Base-by-base conservation (phyloP, 768 basidiomycete genomes). In the Amanita inopinata region DNA sequence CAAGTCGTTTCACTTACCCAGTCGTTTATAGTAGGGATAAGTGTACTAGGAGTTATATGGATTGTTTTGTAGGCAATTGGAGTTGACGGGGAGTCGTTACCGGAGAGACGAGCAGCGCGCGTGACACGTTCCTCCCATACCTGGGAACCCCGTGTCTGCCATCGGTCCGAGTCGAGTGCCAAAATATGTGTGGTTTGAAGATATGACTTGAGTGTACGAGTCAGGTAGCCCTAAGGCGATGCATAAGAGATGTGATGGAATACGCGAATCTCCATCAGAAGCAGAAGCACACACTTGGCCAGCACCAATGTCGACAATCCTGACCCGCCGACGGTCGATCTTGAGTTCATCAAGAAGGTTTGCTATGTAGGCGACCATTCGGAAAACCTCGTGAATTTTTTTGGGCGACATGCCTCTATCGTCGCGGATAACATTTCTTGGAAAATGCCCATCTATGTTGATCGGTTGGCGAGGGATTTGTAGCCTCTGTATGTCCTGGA, bases 281-380 rank as follows among this genome's bases (percentile, higher is more conserved):
- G 14, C 45, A 36, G 30, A 17, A 46, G 47, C 20, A 49, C 59
- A 52, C 43, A 78, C 79, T 56, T 83, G 82, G 11, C 84, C 84
- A 5, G 84, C 78, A 14, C 84, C 84, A 32, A 85, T 66, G 47
- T 87, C 84, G 24, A 86, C 82, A 20, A 74, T 72, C 47, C 75
- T 71, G 18, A 44, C 27, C 18, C 43, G 24, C 19, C 30, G 35
- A 23, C 23, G 34, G 7, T 44, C 43, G 9, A 53, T 15, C 8
- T 38, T 25, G 7, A 61, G 45, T 2, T 36, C 39, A 46, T 45
- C 49, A n/a, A 53, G 47, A 20, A 52, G 35, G 14, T 55, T 58
- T 28, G 52, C 45, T 19, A 81, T 63, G 58, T 74, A 81, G 5
- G 66, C 57, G 12, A 67, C 61, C 81, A 85, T 85, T 36, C 73